A percentile compares a stretch with the other conserved stretches of the same genome.
phyloP scores from a whole-genome alignment of 2,329 filamentous ascomycete species.

The Aspergillus glaucus region DNA sequence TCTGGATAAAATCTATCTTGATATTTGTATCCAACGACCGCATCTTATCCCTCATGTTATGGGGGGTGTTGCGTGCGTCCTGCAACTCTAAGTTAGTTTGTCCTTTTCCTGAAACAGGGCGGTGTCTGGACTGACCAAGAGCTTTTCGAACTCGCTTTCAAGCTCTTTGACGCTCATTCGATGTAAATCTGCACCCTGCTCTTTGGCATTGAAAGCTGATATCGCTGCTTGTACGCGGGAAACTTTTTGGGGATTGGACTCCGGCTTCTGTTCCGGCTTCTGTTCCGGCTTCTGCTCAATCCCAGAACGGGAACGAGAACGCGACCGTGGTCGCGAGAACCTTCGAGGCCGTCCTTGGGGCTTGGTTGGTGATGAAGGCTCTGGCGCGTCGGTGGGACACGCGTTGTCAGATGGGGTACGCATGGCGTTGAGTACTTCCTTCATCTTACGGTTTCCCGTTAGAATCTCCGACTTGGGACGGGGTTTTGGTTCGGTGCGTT shows the following conservation, averaged over 20 bases:
- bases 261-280: slow-evolving; percentile 13
- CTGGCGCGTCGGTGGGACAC: slow-evolving; percentile 6
- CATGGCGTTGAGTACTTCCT: slow-evolving; percentile 26
- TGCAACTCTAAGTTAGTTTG: slow-evolving; percentile 38
- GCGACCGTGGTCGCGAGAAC: slow-evolving; percentile 28
- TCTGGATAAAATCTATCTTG: slow-evolving; percentile 91
- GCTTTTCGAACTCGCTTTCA: slow-evolving; percentile 57
- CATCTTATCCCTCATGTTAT: slow-evolving; percentile 93
- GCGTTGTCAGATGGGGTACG: slow-evolving; percentile 20
- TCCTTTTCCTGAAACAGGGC: background rate
- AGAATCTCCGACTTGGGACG: slow-evolving; percentile 49
- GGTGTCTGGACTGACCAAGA: slow-evolving; percentile 46
- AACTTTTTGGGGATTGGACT: slow-evolving; percentile 41
- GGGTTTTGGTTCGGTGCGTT: slow-evolving; percentile 34
- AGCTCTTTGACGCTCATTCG: slow-evolving; percentile 48
- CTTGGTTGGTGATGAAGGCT: slow-evolving; percentile 14
- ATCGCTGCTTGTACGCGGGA: slow-evolving; percentile 59
- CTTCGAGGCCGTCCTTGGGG: slow-evolving; percentile 17
- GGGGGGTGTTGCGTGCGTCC: slow-evolving; percentile 86
- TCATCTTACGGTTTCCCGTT: slow-evolving; percentile 36
- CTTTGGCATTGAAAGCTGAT: slow-evolving; percentile 55
- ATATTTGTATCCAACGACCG: slow-evolving; percentile 78
- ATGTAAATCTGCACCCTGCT: slow-evolving; percentile 40
- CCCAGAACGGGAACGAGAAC: slow-evolving; percentile 9
- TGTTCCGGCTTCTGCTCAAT: slow-evolving; percentile 14